Conservation (phyloP, 1,139 yeast genomes). For the Meyerozyma elateridarum region DNA sequence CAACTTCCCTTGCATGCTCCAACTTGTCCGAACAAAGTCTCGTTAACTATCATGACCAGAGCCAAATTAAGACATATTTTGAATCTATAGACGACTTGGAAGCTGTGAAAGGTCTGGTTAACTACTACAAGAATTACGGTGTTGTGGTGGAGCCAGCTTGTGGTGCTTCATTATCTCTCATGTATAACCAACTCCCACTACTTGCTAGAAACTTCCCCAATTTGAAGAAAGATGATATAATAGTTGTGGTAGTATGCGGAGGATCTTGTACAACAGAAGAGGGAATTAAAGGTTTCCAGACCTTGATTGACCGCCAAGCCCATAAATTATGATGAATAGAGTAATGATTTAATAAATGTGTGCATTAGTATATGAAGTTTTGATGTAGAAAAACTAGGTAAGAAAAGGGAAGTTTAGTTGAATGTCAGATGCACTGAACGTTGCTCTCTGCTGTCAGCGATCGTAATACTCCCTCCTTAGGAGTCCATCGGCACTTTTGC, state of each 20-base stretch:
- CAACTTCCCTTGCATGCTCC: conserved; percentile 60
- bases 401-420: no score
- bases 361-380: no score
- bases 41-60: conserved; percentile 28
- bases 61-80: conserved; percentile 35
- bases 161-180: conserved; percentile 60
- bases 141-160: conserved; percentile 70
- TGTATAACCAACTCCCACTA: conserved; percentile 35
- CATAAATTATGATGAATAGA: conserved; percentile 12
- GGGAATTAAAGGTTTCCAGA: conserved; percentile 13
- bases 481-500: no score
- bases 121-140: conserved; percentile 44
- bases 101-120: conserved; percentile 47
- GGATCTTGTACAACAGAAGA: conserved; percentile 43
- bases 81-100: conserved; percentile 51
- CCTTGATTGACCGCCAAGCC: conserved; percentile 13
- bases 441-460: no score
- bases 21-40: conserved; percentile 46
- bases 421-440: no score
- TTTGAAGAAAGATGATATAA: conserved; percentile 41
- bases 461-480: no score
- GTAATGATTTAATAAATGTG: no score
- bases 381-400: no score
- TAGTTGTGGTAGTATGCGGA: conserved; percentile 62
- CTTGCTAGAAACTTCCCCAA: conserved; percentile 27